phyloP scores from a whole-genome alignment of 148 eudicot genomes.

The Vaccinium myrtillus region DNA sequence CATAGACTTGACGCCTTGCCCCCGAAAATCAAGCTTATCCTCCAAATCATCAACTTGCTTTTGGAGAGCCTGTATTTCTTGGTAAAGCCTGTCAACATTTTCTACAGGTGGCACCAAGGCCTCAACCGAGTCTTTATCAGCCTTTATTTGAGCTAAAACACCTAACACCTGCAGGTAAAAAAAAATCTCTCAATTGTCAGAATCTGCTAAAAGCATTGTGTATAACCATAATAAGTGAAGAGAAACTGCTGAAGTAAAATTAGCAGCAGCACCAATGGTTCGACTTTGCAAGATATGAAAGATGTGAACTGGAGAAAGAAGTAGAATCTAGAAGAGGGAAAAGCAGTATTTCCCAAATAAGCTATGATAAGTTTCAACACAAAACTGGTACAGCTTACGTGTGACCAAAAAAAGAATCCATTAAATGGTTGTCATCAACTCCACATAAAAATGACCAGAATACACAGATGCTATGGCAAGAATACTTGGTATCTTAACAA shows the following conservation, averaged over 20 bases:
- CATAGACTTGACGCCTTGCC: slow-evolving; percentile 53
- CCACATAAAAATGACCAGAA: not conserved
- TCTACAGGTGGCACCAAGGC: slow-evolving; percentile 67
- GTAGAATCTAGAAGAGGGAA: not conserved
- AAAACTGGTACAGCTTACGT: not conserved
- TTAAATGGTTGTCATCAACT: not conserved
- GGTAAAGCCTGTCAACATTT: slow-evolving; percentile 63
- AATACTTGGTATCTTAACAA: not conserved
- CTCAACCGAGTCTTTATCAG: slow-evolving; percentile 84
- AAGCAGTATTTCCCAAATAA: not conserved
- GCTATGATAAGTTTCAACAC: not conserved
- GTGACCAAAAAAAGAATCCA: not conserved
- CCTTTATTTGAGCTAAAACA: slow-evolving; percentile 77
- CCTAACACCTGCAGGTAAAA: slow-evolving; percentile 63
- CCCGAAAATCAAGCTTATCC: slow-evolving; percentile 55
- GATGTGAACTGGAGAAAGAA: not conserved
- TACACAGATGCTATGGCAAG: not conserved
- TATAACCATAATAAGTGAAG: not conserved
- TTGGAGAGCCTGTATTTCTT: slow-evolving; percentile 58
- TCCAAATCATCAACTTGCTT: slow-evolving; percentile 58
- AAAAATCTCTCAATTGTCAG: slow-evolving; percentile 11
- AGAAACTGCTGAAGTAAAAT: not conserved
- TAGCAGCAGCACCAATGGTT: not conserved
- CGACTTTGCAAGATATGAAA: not conserved
- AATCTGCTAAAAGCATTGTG: slow-evolving; percentile 8